Percentiles rank a stretch among this genome's conserved stretches.
Conservation (phyloP, 352 stramenopile species). For the Phytophthora multivora region DNA sequence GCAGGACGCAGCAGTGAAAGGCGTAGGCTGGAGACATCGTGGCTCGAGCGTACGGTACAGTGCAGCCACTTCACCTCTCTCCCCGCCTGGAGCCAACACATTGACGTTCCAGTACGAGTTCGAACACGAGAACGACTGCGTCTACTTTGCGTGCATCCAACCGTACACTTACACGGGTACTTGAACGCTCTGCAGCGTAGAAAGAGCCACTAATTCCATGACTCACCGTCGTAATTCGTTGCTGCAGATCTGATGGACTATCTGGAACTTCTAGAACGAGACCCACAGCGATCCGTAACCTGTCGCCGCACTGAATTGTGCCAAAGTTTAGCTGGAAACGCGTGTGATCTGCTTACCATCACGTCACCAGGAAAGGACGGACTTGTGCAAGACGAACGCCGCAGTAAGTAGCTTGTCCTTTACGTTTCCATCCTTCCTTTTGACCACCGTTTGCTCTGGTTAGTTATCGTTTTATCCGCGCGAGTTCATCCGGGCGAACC, state of each 20-base stretch:
- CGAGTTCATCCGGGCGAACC: slow-evolving; percentile 91
- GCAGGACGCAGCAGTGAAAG: slow-evolving; percentile 42
- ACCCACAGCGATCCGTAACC: slow-evolving; percentile 46
- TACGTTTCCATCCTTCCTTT: too few species aligned
- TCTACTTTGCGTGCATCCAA: slow-evolving; percentile 86
- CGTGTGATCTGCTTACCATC: slow-evolving; percentile 90
- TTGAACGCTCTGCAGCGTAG: not conserved
- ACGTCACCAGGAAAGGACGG: slow-evolving; percentile 61
- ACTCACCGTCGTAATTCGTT: not conserved
- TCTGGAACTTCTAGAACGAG: slow-evolving; percentile 58
- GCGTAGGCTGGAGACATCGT: slow-evolving; percentile 63
- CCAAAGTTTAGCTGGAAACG: slow-evolving; percentile 81
- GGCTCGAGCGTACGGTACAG: slow-evolving; percentile 73
- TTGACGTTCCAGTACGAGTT: slow-evolving; percentile 82
- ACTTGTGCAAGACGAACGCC: slow-evolving; percentile 49
- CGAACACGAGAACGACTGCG: slow-evolving; percentile 61
- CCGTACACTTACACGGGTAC: slow-evolving; percentile 89
- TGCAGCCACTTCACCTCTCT: slow-evolving; percentile 35
- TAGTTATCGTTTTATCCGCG: slow-evolving; percentile 85
- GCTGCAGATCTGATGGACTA: slow-evolving; percentile 72
- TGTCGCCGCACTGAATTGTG: slow-evolving; percentile 81
- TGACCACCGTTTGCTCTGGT: too few species aligned
- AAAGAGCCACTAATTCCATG: not conserved
- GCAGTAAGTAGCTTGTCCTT: slow-evolving; percentile 33
- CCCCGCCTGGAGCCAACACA: slow-evolving; percentile 50